A percentile compares a stretch with the other conserved stretches of the same genome.
phyloP scores from a whole-genome alignment of 2,329 filamentous ascomycete genomes.

The Alternaria burnsii region DNA sequence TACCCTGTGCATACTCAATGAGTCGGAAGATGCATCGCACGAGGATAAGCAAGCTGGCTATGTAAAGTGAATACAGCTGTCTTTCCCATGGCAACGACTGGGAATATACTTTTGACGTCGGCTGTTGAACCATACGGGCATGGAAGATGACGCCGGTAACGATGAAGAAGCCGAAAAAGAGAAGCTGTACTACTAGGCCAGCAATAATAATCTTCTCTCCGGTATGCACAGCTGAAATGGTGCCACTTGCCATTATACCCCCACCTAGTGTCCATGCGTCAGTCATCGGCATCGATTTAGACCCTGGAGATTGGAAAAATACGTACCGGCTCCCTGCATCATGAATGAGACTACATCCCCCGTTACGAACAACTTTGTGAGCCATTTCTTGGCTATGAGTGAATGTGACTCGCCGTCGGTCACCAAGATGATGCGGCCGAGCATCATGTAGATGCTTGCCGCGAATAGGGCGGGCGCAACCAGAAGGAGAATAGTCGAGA shows the following conservation, averaged over 20 bases:
- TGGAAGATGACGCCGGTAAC: constrained; percentile 26
- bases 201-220: constrained; percentile 57
- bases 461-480: constrained; percentile 59
- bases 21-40: constrained; percentile 60
- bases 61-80: constrained; percentile 56
- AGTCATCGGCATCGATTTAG: neutral
- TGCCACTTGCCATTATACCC: constrained; percentile 48
- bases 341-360: constrained; percentile 58
- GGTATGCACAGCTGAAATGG: constrained; percentile 31
- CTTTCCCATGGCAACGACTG: constrained; percentile 37
- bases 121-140: neutral
- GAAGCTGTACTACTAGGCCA: constrained; percentile 58
- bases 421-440: constrained; percentile 55
- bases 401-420: constrained; percentile 51
- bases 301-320: constrained; percentile 27
- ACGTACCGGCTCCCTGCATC: constrained; percentile 46
- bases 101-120: neutral
- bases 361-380: constrained; percentile 57
- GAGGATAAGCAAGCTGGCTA: constrained; percentile 57
- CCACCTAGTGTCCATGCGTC: constrained; percentile 30
- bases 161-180: constrained; percentile 60
- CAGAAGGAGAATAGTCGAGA: constrained; percentile 47
- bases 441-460: constrained; percentile 60
- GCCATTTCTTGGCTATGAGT: constrained; percentile 48
- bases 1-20: constrained; percentile 58